Evolutionary conservation across 305 asterid genomes (phyloP).

Genomic region (Ajuga reptans): DNA sequence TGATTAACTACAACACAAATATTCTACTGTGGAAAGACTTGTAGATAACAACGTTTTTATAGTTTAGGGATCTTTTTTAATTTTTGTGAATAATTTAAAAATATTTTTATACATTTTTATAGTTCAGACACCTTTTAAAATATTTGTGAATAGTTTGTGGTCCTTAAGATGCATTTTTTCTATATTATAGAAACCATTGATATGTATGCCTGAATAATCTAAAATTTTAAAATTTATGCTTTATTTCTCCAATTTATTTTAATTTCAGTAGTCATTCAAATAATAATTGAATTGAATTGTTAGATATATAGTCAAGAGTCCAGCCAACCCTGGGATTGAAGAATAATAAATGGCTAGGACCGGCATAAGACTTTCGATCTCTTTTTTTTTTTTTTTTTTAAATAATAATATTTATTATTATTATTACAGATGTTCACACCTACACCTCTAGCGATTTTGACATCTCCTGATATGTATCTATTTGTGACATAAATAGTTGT

Average conservation of each 20-base stretch:
- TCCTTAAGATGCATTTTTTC: too few species aligned
- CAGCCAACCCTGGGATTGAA: conserved; percentile 17
- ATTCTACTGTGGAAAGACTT: too few species aligned
- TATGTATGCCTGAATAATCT: neutral
- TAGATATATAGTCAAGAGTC: conserved; percentile 11
- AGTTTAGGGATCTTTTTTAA: too few species aligned
- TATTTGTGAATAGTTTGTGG: too few species aligned
- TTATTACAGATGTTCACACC: neutral
- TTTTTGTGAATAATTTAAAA: too few species aligned
- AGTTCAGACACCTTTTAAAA: too few species aligned
- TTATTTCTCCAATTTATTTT: neutral
- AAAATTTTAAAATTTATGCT: neutral
- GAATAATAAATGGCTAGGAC: conserved; percentile 21
- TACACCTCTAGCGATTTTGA: neutral
- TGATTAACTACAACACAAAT: too few species aligned
- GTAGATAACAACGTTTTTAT: too few species aligned
- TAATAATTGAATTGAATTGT: neutral
- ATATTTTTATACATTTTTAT: too few species aligned
- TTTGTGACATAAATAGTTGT: too few species aligned
- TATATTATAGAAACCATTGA: neutral
- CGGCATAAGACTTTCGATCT: conserved; percentile 1
- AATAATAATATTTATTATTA: too few species aligned
- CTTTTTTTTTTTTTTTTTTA: neutral
- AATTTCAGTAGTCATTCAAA: neutral
- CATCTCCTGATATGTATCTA: neutral